These are phyloP conservation scores for Clonostachys rhizophaga DNA, from an alignment of 2,329 filamentous ascomycete genomes.

Conservation along the genomic window DNA sequence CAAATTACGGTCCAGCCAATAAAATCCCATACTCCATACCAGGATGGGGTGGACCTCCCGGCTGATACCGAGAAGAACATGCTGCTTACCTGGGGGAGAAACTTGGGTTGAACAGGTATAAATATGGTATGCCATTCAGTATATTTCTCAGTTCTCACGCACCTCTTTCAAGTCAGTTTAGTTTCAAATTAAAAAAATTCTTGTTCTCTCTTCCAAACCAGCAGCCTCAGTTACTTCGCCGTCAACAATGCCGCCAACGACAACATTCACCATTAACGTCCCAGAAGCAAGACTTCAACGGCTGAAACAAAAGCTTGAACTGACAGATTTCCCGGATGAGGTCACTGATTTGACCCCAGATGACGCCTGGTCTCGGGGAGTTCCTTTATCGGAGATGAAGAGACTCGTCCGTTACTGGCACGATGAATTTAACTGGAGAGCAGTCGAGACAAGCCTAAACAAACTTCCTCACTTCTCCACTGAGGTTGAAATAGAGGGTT, in stretches of 20 bases:
- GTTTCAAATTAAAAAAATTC: too few relatives aligned
- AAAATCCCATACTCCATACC: too few relatives aligned
- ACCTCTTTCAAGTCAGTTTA: too few relatives aligned
- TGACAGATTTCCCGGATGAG: not conserved
- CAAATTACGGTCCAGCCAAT: too few relatives aligned
- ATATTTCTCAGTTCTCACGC: too few relatives aligned
- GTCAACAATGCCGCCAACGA: not conserved
- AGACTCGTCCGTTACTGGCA: not conserved
- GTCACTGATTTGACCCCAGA: not conserved
- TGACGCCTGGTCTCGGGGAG: not conserved
- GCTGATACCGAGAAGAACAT: too few relatives aligned
- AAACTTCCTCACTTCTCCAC: not conserved
- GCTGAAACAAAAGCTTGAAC: not conserved
- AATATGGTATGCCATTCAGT: too few relatives aligned
- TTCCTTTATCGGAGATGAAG: not conserved
- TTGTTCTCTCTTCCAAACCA: too few relatives aligned
- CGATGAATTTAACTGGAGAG: not conserved
- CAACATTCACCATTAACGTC: not conserved
- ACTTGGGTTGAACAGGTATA: too few relatives aligned
- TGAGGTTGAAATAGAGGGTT: conserved; percentile 16
- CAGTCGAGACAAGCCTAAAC: not conserved
- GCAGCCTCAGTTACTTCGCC: too few relatives aligned
- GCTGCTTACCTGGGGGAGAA: too few relatives aligned
- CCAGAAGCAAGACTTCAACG: not conserved
- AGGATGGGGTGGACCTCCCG: too few relatives aligned